These are phyloP conservation scores for Zalerion maritima DNA, from an alignment of 495 filamentous ascomycete genomes.

Conservation along the genomic window DNA sequence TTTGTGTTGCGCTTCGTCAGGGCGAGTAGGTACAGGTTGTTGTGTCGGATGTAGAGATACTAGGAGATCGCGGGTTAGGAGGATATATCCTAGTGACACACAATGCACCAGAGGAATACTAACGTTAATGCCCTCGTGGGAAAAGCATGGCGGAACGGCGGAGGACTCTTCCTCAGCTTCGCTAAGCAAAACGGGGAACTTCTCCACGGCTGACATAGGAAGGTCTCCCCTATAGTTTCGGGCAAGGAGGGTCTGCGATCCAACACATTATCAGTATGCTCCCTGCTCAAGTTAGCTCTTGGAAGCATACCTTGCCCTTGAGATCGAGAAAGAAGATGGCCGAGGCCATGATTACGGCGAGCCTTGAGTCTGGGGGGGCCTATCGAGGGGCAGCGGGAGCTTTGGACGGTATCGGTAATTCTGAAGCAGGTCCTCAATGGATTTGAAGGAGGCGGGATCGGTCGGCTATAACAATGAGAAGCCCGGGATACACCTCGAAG, in stretches of 20 bases:
- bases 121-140: slow-evolving; percentile 96
- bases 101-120: slow-evolving; percentile 13
- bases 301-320: slow-evolving; percentile 81
- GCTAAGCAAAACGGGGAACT: slow-evolving; percentile 90
- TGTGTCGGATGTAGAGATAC: slow-evolving; percentile 99
- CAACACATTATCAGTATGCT: slow-evolving; percentile 4
- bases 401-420: slow-evolving; percentile 11
- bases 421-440: slow-evolving; percentile 13
- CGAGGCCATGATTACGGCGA: slow-evolving; percentile 69
- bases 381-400: slow-evolving; percentile 8
- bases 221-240: slow-evolving; percentile 98
- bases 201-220: slow-evolving; percentile 98
- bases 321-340: slow-evolving; percentile 98
- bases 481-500: slow-evolving; percentile 1
- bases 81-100: neutral
- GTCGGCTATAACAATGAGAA: slow-evolving; percentile 4
- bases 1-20: slow-evolving; percentile 98
- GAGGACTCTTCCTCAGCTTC: slow-evolving; percentile 99
- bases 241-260: slow-evolving; percentile 75
- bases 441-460: slow-evolving; percentile 8
- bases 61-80: slow-evolving; percentile 18
- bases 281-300: neutral
- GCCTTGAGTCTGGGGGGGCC: slow-evolving; percentile 5
- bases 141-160: slow-evolving; percentile 95
- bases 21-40: slow-evolving; percentile 97